Conservation (phyloP, 139 green algal species). For the Diplosphaera chodatii region DNA sequence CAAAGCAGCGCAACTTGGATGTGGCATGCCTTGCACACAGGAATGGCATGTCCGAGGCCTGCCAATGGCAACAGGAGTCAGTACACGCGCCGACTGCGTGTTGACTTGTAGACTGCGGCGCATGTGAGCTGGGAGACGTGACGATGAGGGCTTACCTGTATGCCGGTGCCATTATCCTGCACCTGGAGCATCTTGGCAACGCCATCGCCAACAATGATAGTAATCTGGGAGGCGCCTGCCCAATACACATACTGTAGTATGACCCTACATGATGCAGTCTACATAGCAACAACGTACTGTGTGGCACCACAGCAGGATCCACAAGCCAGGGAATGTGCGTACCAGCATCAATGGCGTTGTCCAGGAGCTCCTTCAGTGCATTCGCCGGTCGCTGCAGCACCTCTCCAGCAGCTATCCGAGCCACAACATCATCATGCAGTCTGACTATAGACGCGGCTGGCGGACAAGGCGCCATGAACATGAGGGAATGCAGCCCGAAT, state of each 20-base stretch:
- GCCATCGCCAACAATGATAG: slow-evolving; percentile 83
- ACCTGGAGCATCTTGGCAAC: slow-evolving; percentile 90
- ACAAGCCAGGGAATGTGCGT: neutral
- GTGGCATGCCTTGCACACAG: slow-evolving; percentile 89
- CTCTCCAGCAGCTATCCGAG: slow-evolving; percentile 94
- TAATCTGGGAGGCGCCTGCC: slow-evolving; percentile 61
- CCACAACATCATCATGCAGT: slow-evolving; percentile 79
- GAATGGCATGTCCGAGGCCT: slow-evolving; percentile 79
- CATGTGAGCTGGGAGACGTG: too few species aligned
- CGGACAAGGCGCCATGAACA: too few species aligned
- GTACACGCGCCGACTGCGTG: too few species aligned
- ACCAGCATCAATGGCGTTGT: slow-evolving; percentile 93
- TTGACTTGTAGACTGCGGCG: too few species aligned
- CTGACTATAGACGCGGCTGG: slow-evolving; percentile 10
- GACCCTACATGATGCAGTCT: neutral
- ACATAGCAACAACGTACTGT: too few species aligned
- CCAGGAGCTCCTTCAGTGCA: slow-evolving; percentile 96
- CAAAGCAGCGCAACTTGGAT: slow-evolving; percentile 83
- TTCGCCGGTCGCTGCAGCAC: slow-evolving; percentile 77
- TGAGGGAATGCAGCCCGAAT: too few species aligned
- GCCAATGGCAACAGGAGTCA: neutral
- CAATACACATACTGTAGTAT: neutral
- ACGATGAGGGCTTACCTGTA: slow-evolving; percentile 49
- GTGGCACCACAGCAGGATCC: neutral
- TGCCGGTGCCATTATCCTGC: slow-evolving; percentile 85